Base-by-base conservation (phyloP, 2,329 filamentous ascomycete species). In the Fusarium denticulatum region DNA sequence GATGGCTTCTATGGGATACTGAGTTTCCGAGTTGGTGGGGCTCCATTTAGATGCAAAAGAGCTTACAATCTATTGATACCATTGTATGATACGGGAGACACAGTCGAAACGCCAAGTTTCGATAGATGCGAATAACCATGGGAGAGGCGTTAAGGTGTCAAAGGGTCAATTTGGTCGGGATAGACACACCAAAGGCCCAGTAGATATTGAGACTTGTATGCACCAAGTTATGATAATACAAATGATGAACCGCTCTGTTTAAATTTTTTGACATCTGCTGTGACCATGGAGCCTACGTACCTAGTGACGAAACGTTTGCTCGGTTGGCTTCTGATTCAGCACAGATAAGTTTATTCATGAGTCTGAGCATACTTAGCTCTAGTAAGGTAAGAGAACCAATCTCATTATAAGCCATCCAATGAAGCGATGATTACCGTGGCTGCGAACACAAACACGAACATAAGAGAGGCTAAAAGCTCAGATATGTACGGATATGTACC, bases 1-100 rank as follows among this genome's bases (percentile, higher is more conserved):
- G 20, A 81, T 86, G 80, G 83, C 85, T 47, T 82, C 84, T 34
- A 88, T 86, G 74, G 84, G 82, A 14, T 86, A 80, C 80, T 75
- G 64, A 78, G 49, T 39, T 12, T 37, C 22, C 37, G 37, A 36
- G 18, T 37, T 18, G 32, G 4, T n/a, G 47, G 32, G 30, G 26
- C 64, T 20, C 14, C 30, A 50, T 64, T 26, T 45, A 39, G 52
- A 60, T 42, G 55, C 52, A 40, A 46, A 26, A 74, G 47, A 18
- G 40, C 32, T 43, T 37, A 47, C 61, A 53, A 46, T 63, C 59
- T 57, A 46, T 61, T 34, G 42, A 37, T 63, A 66, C 56, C 50
- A 24, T 39, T 72, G 63, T 65, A 74, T 72, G 52, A 69, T 69
- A 72, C 18, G 24, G 49, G 18, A n/a, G 52, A 28, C 36, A 9